A percentile compares a stretch with the other conserved stretches of the same genome.
Evolutionary conservation across 176 grass and related monocot genomes (phyloP).

Genomic region (Hyparrhenia diplandra): DNA sequence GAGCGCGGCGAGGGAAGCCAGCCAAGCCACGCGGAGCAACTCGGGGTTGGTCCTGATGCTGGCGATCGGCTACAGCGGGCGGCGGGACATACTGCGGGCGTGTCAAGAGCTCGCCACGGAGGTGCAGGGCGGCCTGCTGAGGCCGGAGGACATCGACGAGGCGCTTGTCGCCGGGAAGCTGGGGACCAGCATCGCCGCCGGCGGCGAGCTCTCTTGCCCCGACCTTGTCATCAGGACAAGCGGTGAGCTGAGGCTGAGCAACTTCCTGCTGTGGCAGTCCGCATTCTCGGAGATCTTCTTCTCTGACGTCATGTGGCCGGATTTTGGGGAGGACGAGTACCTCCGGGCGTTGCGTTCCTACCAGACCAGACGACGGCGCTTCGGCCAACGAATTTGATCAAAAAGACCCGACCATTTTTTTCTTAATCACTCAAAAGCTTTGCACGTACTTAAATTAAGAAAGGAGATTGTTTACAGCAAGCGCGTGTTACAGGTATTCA

Average conservation of each 20-base stretch:
- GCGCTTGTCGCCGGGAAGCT: conserved; percentile 29
- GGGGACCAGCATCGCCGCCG: conserved; percentile 24
- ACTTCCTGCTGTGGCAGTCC: conserved; percentile 73
- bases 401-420: no score
- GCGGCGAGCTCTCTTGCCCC: conserved; percentile 17
- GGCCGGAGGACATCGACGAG: conserved; percentile 53
- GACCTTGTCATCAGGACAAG: conserved; percentile 66
- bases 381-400: background rate
- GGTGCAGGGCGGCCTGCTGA: background rate
- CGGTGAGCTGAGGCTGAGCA: conserved; percentile 59
- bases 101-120: conserved; percentile 18
- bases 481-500: no score
- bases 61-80: conserved; percentile 8
- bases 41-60: conserved; percentile 8
- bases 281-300: conserved; percentile 68
- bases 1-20: background rate
- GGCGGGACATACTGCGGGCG: conserved; percentile 27
- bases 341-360: conserved; percentile 38
- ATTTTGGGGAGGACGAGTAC: conserved; percentile 51
- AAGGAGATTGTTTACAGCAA: no score
- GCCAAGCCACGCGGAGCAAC: conserved; percentile 1
- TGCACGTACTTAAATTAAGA: no score
- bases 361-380: conserved; percentile 19
- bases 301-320: conserved; percentile 47
- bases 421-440: no score